These are phyloP conservation scores for Alternaria incomplexa DNA, from an alignment of 2,329 filamentous ascomycete species.

Conservation along the genomic window DNA sequence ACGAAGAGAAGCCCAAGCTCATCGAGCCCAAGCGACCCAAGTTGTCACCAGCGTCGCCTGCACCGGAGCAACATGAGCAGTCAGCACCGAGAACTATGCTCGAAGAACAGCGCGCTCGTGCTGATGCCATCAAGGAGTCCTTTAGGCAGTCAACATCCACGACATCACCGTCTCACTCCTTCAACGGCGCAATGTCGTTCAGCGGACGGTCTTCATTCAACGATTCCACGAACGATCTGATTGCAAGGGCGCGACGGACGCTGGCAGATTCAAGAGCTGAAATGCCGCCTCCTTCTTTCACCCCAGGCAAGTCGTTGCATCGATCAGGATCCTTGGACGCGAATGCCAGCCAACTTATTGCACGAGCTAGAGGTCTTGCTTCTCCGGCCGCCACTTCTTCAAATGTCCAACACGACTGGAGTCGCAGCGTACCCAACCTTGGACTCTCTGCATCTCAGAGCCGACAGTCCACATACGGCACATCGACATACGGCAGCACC, in stretches of 20 bases:
- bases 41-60: constrained; percentile 17
- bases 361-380: constrained; percentile 22
- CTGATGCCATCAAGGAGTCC: constrained; percentile 27
- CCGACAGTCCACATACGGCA: constrained; percentile 18
- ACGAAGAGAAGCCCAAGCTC: constrained; percentile 25
- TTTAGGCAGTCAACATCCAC: constrained; percentile 18
- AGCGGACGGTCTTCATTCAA: constrained; percentile 19
- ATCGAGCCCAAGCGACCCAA: constrained; percentile 32
- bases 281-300: constrained; percentile 2
- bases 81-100: constrained; percentile 14
- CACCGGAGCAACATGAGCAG: neutral
- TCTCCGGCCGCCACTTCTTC: constrained; percentile 7
- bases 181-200: constrained; percentile 8
- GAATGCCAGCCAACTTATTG: constrained; percentile 22
- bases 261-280: constrained; percentile 5
- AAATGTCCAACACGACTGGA: constrained; percentile 28
- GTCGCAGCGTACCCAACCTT: constrained; percentile 36
- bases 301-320: constrained; percentile 13
- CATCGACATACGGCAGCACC: constrained; percentile 22
- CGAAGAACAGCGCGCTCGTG: constrained; percentile 31
- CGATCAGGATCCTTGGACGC: constrained; percentile 10
- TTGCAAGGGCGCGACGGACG: constrained; percentile 19
- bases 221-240: constrained; percentile 6
- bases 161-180: constrained; percentile 9
- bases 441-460: constrained; percentile 17